Percentiles rank a stretch among this genome's conserved stretches.
Conservation (phyloP, 768 basidiomycete species). For the Trametopsis cervina region DNA sequence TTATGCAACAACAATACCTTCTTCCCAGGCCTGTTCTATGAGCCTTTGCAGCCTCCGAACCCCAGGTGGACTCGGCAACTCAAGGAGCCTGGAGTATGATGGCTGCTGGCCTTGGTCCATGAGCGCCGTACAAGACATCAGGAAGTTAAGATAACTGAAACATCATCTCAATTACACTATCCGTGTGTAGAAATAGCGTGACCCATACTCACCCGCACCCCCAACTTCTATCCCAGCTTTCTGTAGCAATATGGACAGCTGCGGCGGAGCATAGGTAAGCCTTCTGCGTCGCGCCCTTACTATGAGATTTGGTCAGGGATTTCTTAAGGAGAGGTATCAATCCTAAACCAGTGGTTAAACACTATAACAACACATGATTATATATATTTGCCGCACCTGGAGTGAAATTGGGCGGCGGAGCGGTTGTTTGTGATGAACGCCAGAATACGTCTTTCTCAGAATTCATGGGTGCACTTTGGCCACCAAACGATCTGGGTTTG, state of each 20-base stretch:
- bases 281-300: constrained; percentile 39
- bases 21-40: constrained; percentile 79
- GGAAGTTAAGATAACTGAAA: constrained; percentile 71
- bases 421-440: constrained; percentile 38
- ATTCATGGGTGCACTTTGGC: not conserved
- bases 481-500: not conserved
- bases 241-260: constrained; percentile 51
- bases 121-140: constrained; percentile 70
- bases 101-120: constrained; percentile 60
- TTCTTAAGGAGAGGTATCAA: constrained; percentile 57
- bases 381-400: constrained; percentile 41
- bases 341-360: constrained; percentile 31
- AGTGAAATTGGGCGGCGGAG: constrained; percentile 51
- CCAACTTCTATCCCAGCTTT: constrained; percentile 61
- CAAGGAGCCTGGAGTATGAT: constrained; percentile 54
- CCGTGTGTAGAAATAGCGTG: not conserved
- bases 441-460: constrained; percentile 49
- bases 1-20: constrained; percentile 33
- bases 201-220: constrained; percentile 32
- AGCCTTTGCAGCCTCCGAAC: constrained; percentile 68
- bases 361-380: too few relatives aligned
- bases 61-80: constrained; percentile 52
- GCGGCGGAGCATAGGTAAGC: constrained; percentile 61
- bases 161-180: too few relatives aligned
- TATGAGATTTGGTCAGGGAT: constrained; percentile 45